These are phyloP conservation scores for Williopsis jadinii DNA, from an alignment of 1,139 yeast species.

Conservation along the genomic window DNA sequence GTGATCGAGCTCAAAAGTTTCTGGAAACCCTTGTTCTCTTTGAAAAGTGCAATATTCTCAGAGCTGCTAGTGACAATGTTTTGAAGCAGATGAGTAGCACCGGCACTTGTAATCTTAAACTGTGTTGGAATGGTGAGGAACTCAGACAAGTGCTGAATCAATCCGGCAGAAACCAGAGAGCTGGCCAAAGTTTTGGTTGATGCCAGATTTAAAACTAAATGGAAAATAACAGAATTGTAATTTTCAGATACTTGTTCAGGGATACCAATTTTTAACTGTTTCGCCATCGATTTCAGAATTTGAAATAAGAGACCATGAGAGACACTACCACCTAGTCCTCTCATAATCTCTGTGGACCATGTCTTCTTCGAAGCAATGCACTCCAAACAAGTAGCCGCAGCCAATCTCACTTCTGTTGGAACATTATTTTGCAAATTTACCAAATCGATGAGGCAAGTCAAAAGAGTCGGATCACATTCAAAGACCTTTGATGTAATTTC, in stretches of 20 bases:
- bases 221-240: conserved; percentile 49
- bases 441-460: conserved; percentile 65
- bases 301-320: conserved; percentile 80
- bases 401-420: conserved; percentile 44
- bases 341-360: conserved; percentile 72
- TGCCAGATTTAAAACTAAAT: conserved; percentile 50
- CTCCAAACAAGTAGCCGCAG: conserved; percentile 65
- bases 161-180: conserved; percentile 59
- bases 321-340: conserved; percentile 86
- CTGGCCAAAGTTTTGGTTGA: conserved; percentile 44
- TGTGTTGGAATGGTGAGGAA: conserved; percentile 45
- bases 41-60: conserved; percentile 49
- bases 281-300: conserved; percentile 54
- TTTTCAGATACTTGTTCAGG: conserved; percentile 33
- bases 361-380: conserved; percentile 61
- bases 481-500: conserved; percentile 57
- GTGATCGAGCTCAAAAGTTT: conserved; percentile 53
- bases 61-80: conserved; percentile 36
- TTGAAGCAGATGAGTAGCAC: conserved; percentile 56
- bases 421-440: conserved; percentile 50
- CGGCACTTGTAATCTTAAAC: conserved; percentile 53
- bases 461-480: conserved; percentile 68
- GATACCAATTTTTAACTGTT: conserved; percentile 31
- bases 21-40: conserved; percentile 59
- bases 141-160: conserved; percentile 58